Conservation (phyloP, 768 basidiomycete species). For the Fomitopsis pulvina region DNA sequence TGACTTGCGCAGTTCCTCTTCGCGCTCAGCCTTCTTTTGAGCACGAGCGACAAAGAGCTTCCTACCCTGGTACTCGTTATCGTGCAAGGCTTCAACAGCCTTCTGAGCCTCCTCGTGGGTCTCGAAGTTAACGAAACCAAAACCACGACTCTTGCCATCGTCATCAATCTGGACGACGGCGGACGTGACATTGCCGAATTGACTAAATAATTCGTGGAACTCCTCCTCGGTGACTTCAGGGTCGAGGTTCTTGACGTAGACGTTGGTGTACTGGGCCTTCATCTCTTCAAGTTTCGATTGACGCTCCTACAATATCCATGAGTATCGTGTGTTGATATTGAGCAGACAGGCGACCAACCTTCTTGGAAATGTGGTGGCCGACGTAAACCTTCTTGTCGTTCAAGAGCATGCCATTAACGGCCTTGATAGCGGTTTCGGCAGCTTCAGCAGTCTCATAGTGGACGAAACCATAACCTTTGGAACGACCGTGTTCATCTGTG, state of each 20-base stretch:
- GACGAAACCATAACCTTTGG: slow-evolving; percentile 97
- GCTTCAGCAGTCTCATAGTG: slow-evolving; percentile 99
- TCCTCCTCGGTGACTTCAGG: slow-evolving; percentile 77
- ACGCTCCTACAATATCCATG: slow-evolving; percentile 56
- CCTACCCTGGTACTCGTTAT: slow-evolving; percentile 75
- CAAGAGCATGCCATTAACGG: slow-evolving; percentile 97
- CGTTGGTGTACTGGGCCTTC: slow-evolving; percentile 95
- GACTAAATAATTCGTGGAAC: slow-evolving; percentile 73
- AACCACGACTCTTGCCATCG: slow-evolving; percentile 90
- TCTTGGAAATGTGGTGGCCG: slow-evolving; percentile 94
- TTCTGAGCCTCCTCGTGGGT: slow-evolving; percentile 85
- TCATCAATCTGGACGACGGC: slow-evolving; percentile 81
- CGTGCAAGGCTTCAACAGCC: slow-evolving; percentile 88
- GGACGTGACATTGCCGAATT: slow-evolving; percentile 83
- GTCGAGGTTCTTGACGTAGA: slow-evolving; percentile 97
- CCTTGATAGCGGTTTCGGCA: slow-evolving; percentile 93
- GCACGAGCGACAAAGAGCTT: slow-evolving; percentile 95
- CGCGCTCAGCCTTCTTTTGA: slow-evolving; percentile 97
- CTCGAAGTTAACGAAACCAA: slow-evolving; percentile 98
- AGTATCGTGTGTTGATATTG: background rate
- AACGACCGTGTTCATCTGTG: slow-evolving; percentile 89
- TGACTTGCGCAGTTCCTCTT: slow-evolving; percentile 88
- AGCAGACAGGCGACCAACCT: slow-evolving; percentile 32
- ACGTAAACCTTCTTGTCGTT: slow-evolving; percentile 99
- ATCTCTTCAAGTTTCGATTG: slow-evolving; percentile 98